Conservation (phyloP, 148 eudicot genomes). For the Chenopodium suecicum region DNA sequence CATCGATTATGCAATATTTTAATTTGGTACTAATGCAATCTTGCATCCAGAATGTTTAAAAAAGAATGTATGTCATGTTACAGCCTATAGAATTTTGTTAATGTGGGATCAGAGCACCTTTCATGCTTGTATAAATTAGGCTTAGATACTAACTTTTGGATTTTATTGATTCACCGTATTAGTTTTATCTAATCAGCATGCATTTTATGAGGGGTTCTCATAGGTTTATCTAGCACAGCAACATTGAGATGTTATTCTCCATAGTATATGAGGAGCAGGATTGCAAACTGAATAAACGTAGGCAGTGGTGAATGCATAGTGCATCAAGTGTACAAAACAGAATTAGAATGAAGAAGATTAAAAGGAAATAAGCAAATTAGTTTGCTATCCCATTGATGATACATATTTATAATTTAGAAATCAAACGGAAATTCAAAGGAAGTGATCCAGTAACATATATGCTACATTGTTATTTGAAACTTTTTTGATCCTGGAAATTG, state of each 20-base stretch:
- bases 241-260: neutral
- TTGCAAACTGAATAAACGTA: too few species aligned
- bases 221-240: neutral
- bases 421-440: neutral
- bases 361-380: too few species aligned
- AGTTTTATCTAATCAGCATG: conserved; percentile 20
- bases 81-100: conserved; percentile 6
- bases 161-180: neutral
- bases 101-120: conserved; percentile 12
- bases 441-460: neutral
- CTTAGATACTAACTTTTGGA: conserved; percentile 16
- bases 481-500: neutral
- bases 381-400: too few species aligned
- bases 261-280: neutral
- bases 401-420: too few species aligned
- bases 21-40: conserved; percentile 11
- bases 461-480: neutral
- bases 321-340: too few species aligned
- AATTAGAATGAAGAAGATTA: too few species aligned
- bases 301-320: too few species aligned
- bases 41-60: conserved; percentile 4
- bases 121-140: conserved; percentile 6
- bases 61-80: neutral
- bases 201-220: conserved; percentile 6
- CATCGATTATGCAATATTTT: neutral